These are phyloP conservation scores for Annulohypoxylon maeteangense DNA, from an alignment of 495 filamentous ascomycete genomes.

Conservation along the genomic window DNA sequence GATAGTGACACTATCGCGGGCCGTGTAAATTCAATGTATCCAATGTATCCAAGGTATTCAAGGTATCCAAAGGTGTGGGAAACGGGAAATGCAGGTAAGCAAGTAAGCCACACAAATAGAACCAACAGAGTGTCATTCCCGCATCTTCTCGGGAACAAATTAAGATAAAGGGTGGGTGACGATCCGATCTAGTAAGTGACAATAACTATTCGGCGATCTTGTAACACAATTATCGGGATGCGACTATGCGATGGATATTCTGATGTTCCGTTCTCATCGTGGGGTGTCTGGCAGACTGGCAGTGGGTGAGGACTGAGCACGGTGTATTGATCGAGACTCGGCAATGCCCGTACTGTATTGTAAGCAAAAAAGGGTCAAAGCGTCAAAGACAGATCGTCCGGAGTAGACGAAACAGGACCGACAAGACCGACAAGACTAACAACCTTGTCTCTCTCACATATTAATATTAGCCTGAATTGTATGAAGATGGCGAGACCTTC, in stretches of 20 bases:
- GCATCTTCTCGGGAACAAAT: slow-evolving; percentile 2
- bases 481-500: background rate
- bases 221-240: slow-evolving; percentile 4
- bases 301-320: background rate
- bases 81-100: background rate
- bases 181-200: slow-evolving; percentile 31
- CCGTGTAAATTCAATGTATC: background rate
- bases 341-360: background rate
- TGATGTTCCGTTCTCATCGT: background rate
- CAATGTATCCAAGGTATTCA: background rate
- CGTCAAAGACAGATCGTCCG: background rate
- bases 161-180: background rate
- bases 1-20: slow-evolving; percentile 21
- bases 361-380: background rate
- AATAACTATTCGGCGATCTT: slow-evolving; percentile 15
- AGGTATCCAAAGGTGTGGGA: background rate
- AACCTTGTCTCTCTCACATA: background rate
- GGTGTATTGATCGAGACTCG: background rate
- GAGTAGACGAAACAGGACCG: background rate
- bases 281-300: background rate
- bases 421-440: background rate
- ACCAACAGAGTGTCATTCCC: slow-evolving; percentile 1
- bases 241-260: background rate
- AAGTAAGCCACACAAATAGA: background rate
- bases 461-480: background rate